Conservation (phyloP, 2,329 filamentous ascomycete species). For the Alternaria triticina region DNA sequence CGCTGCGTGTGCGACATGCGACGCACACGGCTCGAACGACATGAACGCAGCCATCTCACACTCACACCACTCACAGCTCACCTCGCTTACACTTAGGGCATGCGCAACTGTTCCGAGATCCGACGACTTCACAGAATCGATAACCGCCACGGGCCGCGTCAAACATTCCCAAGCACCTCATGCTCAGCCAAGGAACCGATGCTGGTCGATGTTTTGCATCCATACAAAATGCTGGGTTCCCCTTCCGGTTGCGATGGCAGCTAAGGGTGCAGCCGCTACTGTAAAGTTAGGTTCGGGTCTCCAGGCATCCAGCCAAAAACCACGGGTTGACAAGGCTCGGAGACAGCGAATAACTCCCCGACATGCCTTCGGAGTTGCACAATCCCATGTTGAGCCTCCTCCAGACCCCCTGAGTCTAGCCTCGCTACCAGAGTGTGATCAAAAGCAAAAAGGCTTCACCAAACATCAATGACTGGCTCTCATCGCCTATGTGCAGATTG, state of each 20-base stretch:
- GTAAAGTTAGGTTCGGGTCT: constrained; percentile 5
- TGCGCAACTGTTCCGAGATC: constrained; percentile 16
- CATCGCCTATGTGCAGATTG: background rate
- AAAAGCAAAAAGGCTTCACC: constrained; percentile 1
- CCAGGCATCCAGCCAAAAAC: constrained; percentile 4
- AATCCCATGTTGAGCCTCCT: constrained; percentile 18
- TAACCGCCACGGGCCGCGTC: constrained; percentile 10
- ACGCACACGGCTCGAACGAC: constrained; percentile 19
- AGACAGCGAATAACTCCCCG: constrained; percentile 18
- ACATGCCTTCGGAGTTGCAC: constrained; percentile 6
- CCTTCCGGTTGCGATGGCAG: constrained; percentile 3
- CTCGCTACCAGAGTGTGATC: constrained; percentile 8
- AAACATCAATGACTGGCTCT: constrained; percentile 1
- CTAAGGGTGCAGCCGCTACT: constrained; percentile 7
- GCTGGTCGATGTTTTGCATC: background rate
- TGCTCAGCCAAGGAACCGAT: constrained; percentile 2
- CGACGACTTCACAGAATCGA: constrained; percentile 3
- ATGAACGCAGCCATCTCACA: constrained; percentile 26
- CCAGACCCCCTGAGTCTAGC: constrained; percentile 6
- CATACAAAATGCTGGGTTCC: background rate
- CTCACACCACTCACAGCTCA: constrained; percentile 27
- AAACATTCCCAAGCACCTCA: background rate
- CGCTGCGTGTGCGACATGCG: constrained; percentile 4
- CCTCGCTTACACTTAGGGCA: constrained; percentile 5
- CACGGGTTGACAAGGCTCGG: constrained; percentile 13